Conservation (phyloP, 2,329 filamentous ascomycete species). For the Neocucurbitaria cava region DNA sequence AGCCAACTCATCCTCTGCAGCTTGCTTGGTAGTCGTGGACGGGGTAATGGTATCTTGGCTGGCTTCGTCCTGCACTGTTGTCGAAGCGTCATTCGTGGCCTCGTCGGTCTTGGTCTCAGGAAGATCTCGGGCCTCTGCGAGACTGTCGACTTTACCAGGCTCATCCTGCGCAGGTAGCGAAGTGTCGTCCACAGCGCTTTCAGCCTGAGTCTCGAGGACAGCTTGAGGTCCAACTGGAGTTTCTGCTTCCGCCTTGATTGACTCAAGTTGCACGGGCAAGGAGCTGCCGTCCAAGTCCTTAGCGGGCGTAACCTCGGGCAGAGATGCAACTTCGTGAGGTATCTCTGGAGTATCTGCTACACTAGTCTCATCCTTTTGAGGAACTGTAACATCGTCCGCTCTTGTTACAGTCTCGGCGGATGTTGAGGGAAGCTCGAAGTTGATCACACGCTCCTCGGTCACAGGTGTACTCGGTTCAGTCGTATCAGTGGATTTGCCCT, state of each 20-base stretch:
- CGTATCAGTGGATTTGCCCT: slow-evolving; percentile 13
- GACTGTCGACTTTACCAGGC: not conserved
- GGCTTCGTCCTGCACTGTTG: slow-evolving; percentile 5
- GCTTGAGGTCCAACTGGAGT: not conserved
- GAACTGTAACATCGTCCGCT: not conserved
- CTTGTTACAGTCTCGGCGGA: not conserved
- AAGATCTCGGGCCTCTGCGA: slow-evolving; percentile 2
- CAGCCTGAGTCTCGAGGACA: not conserved
- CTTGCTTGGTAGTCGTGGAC: slow-evolving; percentile 1
- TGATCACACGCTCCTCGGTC: slow-evolving; percentile 7
- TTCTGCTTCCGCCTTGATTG: not conserved
- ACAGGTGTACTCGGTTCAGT: slow-evolving; percentile 16
- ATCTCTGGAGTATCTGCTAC: not conserved
- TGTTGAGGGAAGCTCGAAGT: not conserved
- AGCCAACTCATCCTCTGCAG: slow-evolving; percentile 8
- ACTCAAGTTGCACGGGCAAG: not conserved
- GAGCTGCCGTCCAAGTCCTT: not conserved
- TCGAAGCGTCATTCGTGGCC: not conserved
- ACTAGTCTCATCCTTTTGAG: not conserved
- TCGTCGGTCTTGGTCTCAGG: not conserved
- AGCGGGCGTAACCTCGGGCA: not conserved
- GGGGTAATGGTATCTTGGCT: slow-evolving; percentile 6
- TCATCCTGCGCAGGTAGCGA: not conserved
- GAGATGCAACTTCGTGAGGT: slow-evolving; percentile 4
- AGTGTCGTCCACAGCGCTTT: not conserved